phyloP scores from a whole-genome alignment of 345 rosid genomes.

The Salix suchowensis region DNA sequence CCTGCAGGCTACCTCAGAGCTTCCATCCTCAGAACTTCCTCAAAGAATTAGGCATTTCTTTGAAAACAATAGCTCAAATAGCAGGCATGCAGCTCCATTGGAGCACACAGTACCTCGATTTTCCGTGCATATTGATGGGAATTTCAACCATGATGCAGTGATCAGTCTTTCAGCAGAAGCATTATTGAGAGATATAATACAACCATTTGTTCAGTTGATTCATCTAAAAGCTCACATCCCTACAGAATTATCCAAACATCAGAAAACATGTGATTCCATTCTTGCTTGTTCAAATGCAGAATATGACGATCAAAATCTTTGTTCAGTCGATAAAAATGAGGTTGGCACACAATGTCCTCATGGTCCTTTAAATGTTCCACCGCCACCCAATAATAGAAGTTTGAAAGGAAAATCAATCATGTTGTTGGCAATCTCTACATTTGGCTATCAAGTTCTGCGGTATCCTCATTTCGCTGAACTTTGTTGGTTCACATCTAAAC shows the following conservation, averaged over 20 bases:
- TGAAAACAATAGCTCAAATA: constrained; percentile 45
- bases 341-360: constrained; percentile 24
- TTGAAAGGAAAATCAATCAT: constrained; percentile 69
- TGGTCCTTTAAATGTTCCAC: constrained; percentile 37
- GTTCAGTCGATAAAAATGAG: constrained; percentile 24
- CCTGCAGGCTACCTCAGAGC: constrained; percentile 81
- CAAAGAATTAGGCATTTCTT: constrained; percentile 60
- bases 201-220: constrained; percentile 57
- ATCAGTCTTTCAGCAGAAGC: constrained; percentile 56
- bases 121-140: constrained; percentile 46
- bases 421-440: constrained; percentile 61
- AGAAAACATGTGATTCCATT: constrained; percentile 23
- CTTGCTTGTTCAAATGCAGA: constrained; percentile 23
- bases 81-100: constrained; percentile 35
- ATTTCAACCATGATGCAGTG: constrained; percentile 51
- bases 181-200: constrained; percentile 60
- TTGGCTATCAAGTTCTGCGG: constrained; percentile 82
- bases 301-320: constrained; percentile 15
- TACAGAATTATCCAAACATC: constrained; percentile 23
- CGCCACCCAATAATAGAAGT: constrained; percentile 41
- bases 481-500: constrained; percentile 93
- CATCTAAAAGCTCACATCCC: constrained; percentile 54
- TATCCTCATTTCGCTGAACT: constrained; percentile 98
- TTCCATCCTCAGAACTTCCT: constrained; percentile 59
- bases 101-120: constrained; percentile 56